Evolutionary conservation across 495 filamentous ascomycete genomes (phyloP).

Genomic region (Aspergillus biplanus): DNA sequence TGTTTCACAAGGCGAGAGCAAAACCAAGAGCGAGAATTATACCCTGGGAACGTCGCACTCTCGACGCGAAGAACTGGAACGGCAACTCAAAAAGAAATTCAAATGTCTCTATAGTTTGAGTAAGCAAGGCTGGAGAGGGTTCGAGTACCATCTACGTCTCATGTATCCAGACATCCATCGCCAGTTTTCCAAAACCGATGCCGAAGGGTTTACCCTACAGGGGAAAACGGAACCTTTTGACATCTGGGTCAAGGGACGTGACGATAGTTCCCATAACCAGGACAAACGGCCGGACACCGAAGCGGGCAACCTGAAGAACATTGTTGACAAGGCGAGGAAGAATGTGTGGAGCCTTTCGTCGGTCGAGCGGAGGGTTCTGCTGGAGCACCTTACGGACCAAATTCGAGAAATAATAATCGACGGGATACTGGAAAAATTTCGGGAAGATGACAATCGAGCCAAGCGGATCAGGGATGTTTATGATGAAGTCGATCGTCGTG

Average conservation of each 20-base stretch:
- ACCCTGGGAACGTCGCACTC: background rate
- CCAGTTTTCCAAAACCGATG: slow-evolving; percentile 34
- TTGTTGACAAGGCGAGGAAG: background rate
- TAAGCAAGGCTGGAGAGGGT: slow-evolving; percentile 14
- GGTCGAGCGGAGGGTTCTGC: background rate
- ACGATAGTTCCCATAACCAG: slow-evolving; percentile 16
- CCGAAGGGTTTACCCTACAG: slow-evolving; percentile 26
- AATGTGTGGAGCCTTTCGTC: background rate
- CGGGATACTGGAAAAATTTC: background rate
- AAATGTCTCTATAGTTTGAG: slow-evolving; percentile 18
- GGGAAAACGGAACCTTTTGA: background rate
- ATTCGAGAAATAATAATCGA: background rate
- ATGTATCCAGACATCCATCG: slow-evolving; percentile 22
- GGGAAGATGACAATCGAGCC: background rate
- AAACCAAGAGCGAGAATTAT: slow-evolving; percentile 45
- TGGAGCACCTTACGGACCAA: background rate
- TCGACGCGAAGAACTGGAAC: slow-evolving; percentile 4
- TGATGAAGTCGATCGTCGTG: background rate
- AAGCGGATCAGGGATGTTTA: background rate
- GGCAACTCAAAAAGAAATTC: slow-evolving; percentile 18
- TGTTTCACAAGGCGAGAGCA: slow-evolving; percentile 31
- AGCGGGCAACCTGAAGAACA: background rate
- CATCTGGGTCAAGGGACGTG: background rate
- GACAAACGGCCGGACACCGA: background rate
- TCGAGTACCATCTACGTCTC: slow-evolving; percentile 14